Base-by-base conservation (phyloP, 2,329 filamentous ascomycete genomes). In the Sporothrix euskadiensis region DNA sequence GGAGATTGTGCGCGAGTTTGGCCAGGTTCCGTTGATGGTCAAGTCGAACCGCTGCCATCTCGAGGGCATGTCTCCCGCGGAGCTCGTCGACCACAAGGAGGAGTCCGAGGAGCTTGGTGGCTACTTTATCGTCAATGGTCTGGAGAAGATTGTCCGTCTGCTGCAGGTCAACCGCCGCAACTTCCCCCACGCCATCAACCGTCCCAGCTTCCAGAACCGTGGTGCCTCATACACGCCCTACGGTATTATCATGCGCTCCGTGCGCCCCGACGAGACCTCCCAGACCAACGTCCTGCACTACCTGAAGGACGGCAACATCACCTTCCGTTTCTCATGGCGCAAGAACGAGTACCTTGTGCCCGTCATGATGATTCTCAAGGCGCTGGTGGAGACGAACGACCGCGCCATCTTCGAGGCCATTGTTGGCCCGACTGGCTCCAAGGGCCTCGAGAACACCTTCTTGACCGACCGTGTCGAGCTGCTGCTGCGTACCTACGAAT, bases 221-320 rank as follows among this genome's bases (percentile, higher is more conserved):
- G 96, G 96, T 52, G 87, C 91, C 26, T 88, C 92, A 75, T 99
- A 98, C 83, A 97, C 94, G 12, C 91, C 92, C 74, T 96, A 90
- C 79, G 96, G 94, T 86, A 92, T 98, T 73, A 93, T 97, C 79
- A 90, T 98, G 77, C 91, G 96, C 83, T 97, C 92, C 2, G 94
- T 98, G 72, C 90, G 96, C 74, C 94, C 94, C n/a, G 96, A 99
- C 82, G 94, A 99, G 83, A 98, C 95, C 9, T 98, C 94, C 41
- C 95, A 98, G 82, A 98, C 95, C 52, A 99, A 98, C 79, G 94
- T 97, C 47, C 87, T 99, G 68, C 96, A 99, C 83, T 99, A 98
- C 82, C 88, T 99, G 73, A 94, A 88, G 78, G 96, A 99, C 81
- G 96, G 96, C 76, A 98, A 98, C 81, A 91, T 98, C 78, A 98